Evolutionary conservation across 768 basidiomycete genomes (phyloP).

Genomic region (Tulasnella calospora): DNA sequence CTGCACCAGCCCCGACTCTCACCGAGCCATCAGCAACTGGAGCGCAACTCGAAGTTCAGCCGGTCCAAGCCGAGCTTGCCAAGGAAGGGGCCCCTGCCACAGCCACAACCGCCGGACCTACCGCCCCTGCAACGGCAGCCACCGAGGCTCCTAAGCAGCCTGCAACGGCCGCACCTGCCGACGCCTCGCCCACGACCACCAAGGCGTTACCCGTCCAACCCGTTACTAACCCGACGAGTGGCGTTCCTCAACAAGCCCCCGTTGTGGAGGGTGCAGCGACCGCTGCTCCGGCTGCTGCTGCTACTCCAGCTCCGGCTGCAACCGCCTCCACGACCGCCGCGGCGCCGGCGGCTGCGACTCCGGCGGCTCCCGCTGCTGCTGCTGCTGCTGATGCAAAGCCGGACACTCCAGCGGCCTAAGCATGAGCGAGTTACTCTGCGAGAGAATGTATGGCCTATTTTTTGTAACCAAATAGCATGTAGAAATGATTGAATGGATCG

Average conservation of each 20-base stretch:
- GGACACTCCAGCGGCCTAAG: neutral
- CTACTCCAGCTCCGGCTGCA: neutral
- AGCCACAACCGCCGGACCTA: conserved; percentile 30
- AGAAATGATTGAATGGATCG: neutral
- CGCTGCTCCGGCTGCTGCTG: neutral
- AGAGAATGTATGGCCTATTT: neutral
- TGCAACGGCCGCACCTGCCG: neutral
- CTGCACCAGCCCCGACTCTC: neutral
- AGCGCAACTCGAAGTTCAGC: neutral
- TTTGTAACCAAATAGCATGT: neutral
- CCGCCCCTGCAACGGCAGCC: neutral
- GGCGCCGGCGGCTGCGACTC: no score
- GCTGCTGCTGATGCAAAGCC: neutral
- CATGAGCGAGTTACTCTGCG: neutral
- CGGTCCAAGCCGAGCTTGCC: neutral
- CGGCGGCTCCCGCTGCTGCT: neutral
- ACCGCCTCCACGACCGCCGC: neutral
- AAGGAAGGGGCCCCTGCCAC: neutral
- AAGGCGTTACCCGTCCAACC: neutral
- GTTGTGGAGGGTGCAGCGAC: neutral
- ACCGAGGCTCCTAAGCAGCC: neutral
- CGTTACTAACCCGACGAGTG: neutral
- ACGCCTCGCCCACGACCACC: neutral
- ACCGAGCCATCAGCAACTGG: neutral
- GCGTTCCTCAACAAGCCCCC: neutral